Conservation (phyloP, 148 eudicot genomes). For the Salicornia ramosissima region DNA sequence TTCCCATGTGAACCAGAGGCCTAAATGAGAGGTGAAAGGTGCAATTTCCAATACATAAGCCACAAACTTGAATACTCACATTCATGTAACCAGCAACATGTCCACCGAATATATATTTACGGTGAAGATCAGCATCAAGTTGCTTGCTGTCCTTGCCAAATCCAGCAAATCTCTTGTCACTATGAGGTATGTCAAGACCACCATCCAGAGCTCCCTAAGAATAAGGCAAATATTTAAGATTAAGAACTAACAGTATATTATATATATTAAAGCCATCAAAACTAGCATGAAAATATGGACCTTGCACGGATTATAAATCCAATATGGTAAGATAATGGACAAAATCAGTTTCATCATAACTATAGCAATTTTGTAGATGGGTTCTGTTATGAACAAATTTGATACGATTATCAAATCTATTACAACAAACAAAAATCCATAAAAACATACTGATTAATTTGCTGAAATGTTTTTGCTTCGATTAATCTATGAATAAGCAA, state of each 20-base stretch:
- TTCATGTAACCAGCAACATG: conserved; percentile 71
- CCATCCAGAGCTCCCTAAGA: conserved; percentile 69
- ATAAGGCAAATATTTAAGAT: neutral
- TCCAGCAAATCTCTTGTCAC: conserved; percentile 82
- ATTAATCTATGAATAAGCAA: neutral
- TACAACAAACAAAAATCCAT: no score
- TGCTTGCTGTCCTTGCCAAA: conserved; percentile 57
- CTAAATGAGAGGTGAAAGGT: neutral
- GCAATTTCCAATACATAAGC: neutral
- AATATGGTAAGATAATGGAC: neutral
- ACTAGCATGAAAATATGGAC: neutral
- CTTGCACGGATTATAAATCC: neutral
- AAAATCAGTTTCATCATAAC: neutral
- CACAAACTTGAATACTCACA: conserved; percentile 21
- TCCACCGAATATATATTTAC: conserved; percentile 68
- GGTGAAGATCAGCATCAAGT: conserved; percentile 71
- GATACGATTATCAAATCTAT: neutral
- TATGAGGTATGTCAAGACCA: conserved; percentile 72
- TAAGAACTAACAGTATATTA: neutral
- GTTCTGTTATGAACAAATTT: neutral
- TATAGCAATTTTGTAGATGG: no score
- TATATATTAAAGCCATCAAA: neutral
- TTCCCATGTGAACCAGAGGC: no score
- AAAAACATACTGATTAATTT: no score
- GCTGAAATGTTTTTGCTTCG: neutral